Evolutionary conservation across 2,329 filamentous ascomycete genomes (phyloP).

Genomic region (Dactylonectria macrodidyma): DNA sequence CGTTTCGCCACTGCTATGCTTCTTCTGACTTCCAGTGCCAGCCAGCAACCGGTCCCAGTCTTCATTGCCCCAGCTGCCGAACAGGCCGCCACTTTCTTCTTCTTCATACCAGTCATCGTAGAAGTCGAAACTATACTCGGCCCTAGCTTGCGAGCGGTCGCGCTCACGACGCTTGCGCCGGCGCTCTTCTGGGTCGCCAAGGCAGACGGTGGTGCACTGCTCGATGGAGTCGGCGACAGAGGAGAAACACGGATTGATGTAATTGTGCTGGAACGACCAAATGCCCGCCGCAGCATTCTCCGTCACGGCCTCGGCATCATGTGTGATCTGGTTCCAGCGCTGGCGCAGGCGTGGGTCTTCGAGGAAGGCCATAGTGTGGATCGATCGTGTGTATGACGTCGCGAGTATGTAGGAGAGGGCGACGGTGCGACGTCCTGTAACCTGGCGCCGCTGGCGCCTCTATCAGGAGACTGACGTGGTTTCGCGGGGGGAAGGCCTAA

Average conservation of each 20-base stretch:
- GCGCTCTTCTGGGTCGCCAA: conserved; percentile 82
- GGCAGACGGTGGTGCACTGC: conserved; percentile 80
- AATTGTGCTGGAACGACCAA: conserved; percentile 89
- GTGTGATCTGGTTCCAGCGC: conserved; percentile 92
- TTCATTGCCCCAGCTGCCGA: conserved; percentile 83
- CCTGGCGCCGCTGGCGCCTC: conserved; percentile 2
- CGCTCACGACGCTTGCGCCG: conserved; percentile 78
- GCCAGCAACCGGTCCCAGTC: conserved; percentile 89
- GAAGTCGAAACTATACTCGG: conserved; percentile 94
- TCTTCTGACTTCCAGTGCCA: conserved; percentile 70
- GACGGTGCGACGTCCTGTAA: conserved; percentile 8
- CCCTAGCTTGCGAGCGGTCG: conserved; percentile 70
- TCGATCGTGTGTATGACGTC: conserved; percentile 46
- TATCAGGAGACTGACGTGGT: conserved; percentile 3
- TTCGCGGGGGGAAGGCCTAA: conserved; percentile 11
- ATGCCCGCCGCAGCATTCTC: conserved; percentile 93
- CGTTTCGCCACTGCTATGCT: conserved; percentile 51
- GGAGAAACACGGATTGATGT: conserved; percentile 85
- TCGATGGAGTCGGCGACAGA: conserved; percentile 77
- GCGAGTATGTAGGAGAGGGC: conserved; percentile 39
- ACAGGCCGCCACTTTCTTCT: conserved; percentile 68
- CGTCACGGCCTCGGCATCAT: conserved; percentile 91
- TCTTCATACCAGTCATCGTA: conserved; percentile 95
- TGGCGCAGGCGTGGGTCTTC: conserved; percentile 92
- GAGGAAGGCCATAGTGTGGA: conserved; percentile 69